Base-by-base conservation (phyloP, 2,329 filamentous ascomycete genomes). In the Epichloe hybrida region DNA sequence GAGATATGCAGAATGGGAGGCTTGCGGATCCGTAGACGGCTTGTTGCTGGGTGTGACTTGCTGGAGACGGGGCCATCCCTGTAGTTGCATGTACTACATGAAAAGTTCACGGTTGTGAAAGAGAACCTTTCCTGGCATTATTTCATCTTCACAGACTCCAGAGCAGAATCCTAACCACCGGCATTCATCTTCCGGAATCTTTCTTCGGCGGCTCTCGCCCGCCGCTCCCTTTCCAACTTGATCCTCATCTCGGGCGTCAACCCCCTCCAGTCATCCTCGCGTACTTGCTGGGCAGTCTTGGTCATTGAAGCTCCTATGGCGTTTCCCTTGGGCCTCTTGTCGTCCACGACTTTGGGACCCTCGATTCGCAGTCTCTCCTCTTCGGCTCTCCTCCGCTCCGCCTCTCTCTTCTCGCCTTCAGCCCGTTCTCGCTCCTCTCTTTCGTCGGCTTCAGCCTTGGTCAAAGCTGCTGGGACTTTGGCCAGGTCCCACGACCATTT, bases 131-230 rank as follows among this genome's bases (percentile, higher is more conserved):
- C 27, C 8, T 31, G 27, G 27, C 27, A 4, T 31, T 31, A 4
- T 9, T 31, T 31, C 27, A 31, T 31, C 0, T 31, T 9, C 9
- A 31, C 27, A 31, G 27, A 3, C 27, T 31, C 9, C 27, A 31
- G 27, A 11, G 27, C 27, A 13, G 36, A 38, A 2, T 38, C 38
- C 60, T 48, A 65, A 17, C 51, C 48, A 6, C 59, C 56, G 3
- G 51, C 50, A 38, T 60, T 58, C 76, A 88, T 73, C 60, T 76
- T 75, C 68, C 77, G 81, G 53, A 96, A 75, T 62, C 91, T 80
- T 70, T 91, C 90, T 68, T 97, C 93, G 0, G 90, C 91, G 8
- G 93, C 93, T 59, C 91, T 80, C 4, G 93, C 93, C 61, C 91
- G 83, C 59, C 89, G 75, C 69, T 98, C 93, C 58, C 93, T 75